Base-by-base conservation (phyloP, 2,329 filamentous ascomycete species). In the Apiospora arundinis region DNA sequence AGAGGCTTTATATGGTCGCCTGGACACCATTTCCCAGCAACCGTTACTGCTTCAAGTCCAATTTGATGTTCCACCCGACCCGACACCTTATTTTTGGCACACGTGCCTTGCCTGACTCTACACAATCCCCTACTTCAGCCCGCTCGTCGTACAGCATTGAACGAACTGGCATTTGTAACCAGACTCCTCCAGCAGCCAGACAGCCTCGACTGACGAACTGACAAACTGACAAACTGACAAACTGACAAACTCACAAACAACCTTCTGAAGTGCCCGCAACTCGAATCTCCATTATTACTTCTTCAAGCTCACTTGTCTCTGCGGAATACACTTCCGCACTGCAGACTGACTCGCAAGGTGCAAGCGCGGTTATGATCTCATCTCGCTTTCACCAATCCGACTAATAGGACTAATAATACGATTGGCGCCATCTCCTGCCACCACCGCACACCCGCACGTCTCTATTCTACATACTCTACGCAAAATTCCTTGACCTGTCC, bases 81-180 rank as follows among this genome's bases (percentile, higher is more conserved):
- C 28, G 28, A 37, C 18, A 60, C 52, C 56, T 63, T 63, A 40
- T 63, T 63, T 63, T 40, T 9, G n/a, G 32, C 56, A 63, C 56
- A 63, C 56, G 56, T 63, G 56, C 56, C 56, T 63, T 63, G 56
- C 56, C 56, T 63, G 56, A 21, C 56, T 21, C 40, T 4, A n/a
- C 56, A 40, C 32, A 63, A 37, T 56, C 32, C 49, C 32, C 40
- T 63, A n/a, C 32, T 40, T 40, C 56, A 40, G 56, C 56, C 28
- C 18, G 18, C n/a, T 40, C 18, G n/a, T 14, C 32, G 56, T 40
- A 40, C 56, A 40, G n/a, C 21, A 21, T 23, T 14, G 18, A 63
- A 12, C 49, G n/a, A 28, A 18, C 18, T 21, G 56, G 4, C 32
- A n/a, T 40, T 40, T 63, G 18, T 63, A n/a, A 9, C 28, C 32